Base-by-base conservation (phyloP, 345 rosid genomes). In the Microcos paniculata region DNA sequence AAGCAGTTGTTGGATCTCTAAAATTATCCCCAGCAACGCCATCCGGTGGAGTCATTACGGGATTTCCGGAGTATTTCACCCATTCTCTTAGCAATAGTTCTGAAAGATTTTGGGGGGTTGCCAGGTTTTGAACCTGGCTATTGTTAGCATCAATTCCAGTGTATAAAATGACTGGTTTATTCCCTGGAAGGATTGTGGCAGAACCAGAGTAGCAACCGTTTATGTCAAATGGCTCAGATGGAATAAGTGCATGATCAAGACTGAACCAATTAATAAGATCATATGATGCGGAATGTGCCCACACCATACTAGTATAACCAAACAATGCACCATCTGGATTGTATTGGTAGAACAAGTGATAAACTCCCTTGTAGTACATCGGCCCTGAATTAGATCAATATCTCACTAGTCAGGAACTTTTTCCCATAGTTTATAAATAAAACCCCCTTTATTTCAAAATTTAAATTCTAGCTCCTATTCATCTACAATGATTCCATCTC, bases 201-300 rank as follows among this genome's bases (percentile, higher is more conserved):
- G 94, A 83, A 66, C 93, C 94, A 6, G 98, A 89, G 87, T 91
- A 91, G 81, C 92, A 89, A 64, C 93, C 84, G 64, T 74, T 87
- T 68, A 77, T 78, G 80, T 93, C 96, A 64, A 40, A 89, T 23
- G 89, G 72, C 74, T 85, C 85, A 1, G 91, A 62, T 7, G 96
- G 96, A 46, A 21, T 11, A 24, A 93, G 82, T 61, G 94, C 96
- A 68, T 72, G 84, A 23, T 80, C 66, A 48, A 93, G 90, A 78
- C 80, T 84, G 70, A 86, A 55, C 96, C 98, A 93, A 4, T 89
- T 86, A 75, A 93, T 79, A 71, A 93, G 84, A 79, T 93, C 94
- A 76, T 80, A 77, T 7, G 93, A 86, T 69, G 87, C 90, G 58
- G 94, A 85, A 83, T 92, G 97, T 28, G 87, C 97, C 94, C 91